A percentile compares a stretch with the other conserved stretches of the same genome.
Conservation (phyloP, 1,139 yeast genomes). For the Maudiozyma humilis region DNA sequence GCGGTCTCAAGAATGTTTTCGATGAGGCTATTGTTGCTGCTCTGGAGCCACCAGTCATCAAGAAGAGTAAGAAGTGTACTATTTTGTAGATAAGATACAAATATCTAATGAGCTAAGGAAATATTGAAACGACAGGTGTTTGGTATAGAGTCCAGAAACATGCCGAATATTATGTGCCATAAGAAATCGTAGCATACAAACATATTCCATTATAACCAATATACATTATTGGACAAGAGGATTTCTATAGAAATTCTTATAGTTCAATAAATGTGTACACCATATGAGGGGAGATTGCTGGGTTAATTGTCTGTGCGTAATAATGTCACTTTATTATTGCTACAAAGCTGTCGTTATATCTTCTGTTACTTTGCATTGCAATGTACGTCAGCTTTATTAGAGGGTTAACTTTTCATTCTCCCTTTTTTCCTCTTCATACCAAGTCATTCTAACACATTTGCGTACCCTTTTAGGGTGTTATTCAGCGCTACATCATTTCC, state of each 20-base stretch:
- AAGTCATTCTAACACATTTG: not conserved
- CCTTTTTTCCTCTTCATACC: not conserved
- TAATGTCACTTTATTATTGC: no score
- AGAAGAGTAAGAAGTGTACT: slow-evolving; percentile 70
- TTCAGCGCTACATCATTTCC: not conserved
- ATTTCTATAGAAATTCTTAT: not conserved
- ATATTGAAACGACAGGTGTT: not conserved
- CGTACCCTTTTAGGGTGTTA: not conserved
- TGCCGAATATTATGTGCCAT: not conserved
- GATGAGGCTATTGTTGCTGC: slow-evolving; percentile 98
- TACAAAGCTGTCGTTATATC: no score
- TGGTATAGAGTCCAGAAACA: not conserved
- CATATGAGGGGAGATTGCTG: no score
- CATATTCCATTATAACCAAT: not conserved
- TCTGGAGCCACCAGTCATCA: slow-evolving; percentile 78
- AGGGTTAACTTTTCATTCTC: not conserved
- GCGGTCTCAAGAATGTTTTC: slow-evolving; percentile 90
- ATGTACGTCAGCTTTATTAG: no score
- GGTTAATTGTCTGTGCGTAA: no score
- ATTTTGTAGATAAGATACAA: slow-evolving; percentile 41
- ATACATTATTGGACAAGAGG: not conserved
- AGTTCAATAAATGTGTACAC: no score
- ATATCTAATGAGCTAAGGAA: not conserved
- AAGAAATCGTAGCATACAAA: not conserved
- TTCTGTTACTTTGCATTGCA: no score